These are phyloP conservation scores for Fusarium transvaalense DNA, from an alignment of 2,329 filamentous ascomycete species.

Conservation along the genomic window DNA sequence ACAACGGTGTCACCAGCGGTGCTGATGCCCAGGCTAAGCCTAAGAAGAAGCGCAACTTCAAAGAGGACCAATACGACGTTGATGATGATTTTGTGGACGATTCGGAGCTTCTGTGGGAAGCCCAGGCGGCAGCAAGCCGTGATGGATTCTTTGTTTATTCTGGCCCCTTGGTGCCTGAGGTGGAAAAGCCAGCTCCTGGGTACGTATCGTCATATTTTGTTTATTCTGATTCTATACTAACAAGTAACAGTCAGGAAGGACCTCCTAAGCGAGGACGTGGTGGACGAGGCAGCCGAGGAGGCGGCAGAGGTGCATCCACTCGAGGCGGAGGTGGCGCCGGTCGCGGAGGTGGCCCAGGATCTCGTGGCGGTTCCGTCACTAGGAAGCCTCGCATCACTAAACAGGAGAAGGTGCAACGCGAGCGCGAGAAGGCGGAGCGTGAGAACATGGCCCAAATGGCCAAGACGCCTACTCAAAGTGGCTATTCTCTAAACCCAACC, in stretches of 20 bases:
- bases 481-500: constrained; percentile 55
- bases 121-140: constrained; percentile 91
- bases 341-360: constrained; percentile 72
- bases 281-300: constrained; percentile 63
- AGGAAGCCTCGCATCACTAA: constrained; percentile 90
- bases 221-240: constrained; percentile 51
- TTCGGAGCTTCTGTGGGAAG: constrained; percentile 94
- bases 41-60: constrained; percentile 84
- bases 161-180: constrained; percentile 88
- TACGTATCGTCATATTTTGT: constrained; percentile 53
- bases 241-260: constrained; percentile 72
- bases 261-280: constrained; percentile 77
- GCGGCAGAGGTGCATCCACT: constrained; percentile 72
- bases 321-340: constrained; percentile 62
- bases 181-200: constrained; percentile 75
- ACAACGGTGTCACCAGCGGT: constrained; percentile 76
- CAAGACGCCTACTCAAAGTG: constrained; percentile 54
- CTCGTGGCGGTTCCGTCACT: constrained; percentile 78
- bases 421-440: constrained; percentile 82
- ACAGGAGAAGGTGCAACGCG: constrained; percentile 83
- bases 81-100: constrained; percentile 91
- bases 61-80: constrained; percentile 86
- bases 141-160: constrained; percentile 99
- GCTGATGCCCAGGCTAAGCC: constrained; percentile 73
- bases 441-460: constrained; percentile 64